Conservation (phyloP, 2,329 filamentous ascomycete genomes). For the Akanthomyces muscarius region DNA sequence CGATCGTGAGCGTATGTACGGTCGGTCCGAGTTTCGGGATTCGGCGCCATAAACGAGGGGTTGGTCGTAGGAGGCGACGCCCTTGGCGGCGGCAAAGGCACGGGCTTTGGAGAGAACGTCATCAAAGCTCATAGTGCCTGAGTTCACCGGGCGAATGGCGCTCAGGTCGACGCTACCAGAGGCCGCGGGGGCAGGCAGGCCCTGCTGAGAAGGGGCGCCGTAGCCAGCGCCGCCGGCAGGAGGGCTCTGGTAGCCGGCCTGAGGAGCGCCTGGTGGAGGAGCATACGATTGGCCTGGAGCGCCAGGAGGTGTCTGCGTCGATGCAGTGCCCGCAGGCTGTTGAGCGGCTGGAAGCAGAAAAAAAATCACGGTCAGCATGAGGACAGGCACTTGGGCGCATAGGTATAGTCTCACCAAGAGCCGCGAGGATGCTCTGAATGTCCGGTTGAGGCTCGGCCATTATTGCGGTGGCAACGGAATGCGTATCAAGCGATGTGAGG, state of each 20-base stretch:
- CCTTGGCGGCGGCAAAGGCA: slow-evolving; percentile 75
- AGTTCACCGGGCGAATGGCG: slow-evolving; percentile 72
- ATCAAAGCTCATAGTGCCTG: slow-evolving; percentile 76
- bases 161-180: slow-evolving; percentile 78
- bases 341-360: slow-evolving; percentile 38
- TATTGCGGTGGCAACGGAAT: background rate
- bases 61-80: slow-evolving; percentile 60
- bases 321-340: slow-evolving; percentile 39
- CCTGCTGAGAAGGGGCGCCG: slow-evolving; percentile 37
- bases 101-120: slow-evolving; percentile 83
- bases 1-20: slow-evolving; percentile 66
- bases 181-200: slow-evolving; percentile 63
- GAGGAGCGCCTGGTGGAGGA: slow-evolving; percentile 34
- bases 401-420: slow-evolving; percentile 38
- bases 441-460: slow-evolving; percentile 34
- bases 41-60: slow-evolving; percentile 43
- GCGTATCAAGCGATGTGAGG: background rate
- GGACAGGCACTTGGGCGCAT: slow-evolving; percentile 7
- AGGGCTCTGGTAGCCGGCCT: slow-evolving; percentile 34
- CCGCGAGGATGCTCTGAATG: slow-evolving; percentile 46
- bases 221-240: slow-evolving; percentile 33
- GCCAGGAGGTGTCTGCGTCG: slow-evolving; percentile 40
- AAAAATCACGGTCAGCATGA: slow-evolving; percentile 18
- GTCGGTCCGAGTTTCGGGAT: slow-evolving; percentile 37
- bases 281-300: slow-evolving; percentile 36